Evolutionary conservation across 2,329 filamentous ascomycete genomes (phyloP), one percentile per base, ranked within the genome.

Genomic region (Rhynchosporium agropyri): DNA sequence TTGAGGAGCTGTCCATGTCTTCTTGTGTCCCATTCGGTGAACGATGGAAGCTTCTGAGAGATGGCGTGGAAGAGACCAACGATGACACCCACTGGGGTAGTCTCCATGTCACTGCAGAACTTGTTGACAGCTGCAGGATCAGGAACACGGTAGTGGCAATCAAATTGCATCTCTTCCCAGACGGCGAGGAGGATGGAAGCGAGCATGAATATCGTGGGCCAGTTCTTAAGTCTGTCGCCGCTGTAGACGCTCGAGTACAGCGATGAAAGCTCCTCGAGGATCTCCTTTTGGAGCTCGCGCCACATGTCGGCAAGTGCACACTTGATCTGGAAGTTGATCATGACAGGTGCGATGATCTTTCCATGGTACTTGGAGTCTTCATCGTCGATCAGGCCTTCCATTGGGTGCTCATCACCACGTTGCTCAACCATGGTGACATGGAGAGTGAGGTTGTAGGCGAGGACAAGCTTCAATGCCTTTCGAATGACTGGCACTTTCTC

Each of bases 271-370:
- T 98, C 94, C 79, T 96, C 93, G 2, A 98, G 83, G 43, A 97
- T 92, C 71, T 97, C 94, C 80, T 96, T 96, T 77, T 97, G 93
- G 63, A 98, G 83, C 77, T 97, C 93, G 68, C 94, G 92, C 94
- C 94, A 98, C 91, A 97, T 96, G 73, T 96, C 92, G 69, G 93
- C 94, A 79, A 98, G 88, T 60, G 93, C 93, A 73, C 91, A 95
- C 84, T 98, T 98, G 82, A 98, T 92, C 80, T 97, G 92, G 85
- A 97, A 97, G 82, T 97, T 98, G 85, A 98, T 96, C 93, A 98
- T 96, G 75, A 97, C 93, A 12, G 94, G 94, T 15, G 94, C 94
- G 67, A 97, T 88, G 42, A 89, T 93, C 81, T 94, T 94, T 73
- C 93, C 93, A 71, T 85, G 89, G 82, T 89, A 97, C 76, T 91